Percentiles rank a stretch among this genome's conserved stretches.
These are phyloP conservation scores for Serendipita sp. DNA, from an alignment of 768 basidiomycete genomes.

Conservation along the genomic window DNA sequence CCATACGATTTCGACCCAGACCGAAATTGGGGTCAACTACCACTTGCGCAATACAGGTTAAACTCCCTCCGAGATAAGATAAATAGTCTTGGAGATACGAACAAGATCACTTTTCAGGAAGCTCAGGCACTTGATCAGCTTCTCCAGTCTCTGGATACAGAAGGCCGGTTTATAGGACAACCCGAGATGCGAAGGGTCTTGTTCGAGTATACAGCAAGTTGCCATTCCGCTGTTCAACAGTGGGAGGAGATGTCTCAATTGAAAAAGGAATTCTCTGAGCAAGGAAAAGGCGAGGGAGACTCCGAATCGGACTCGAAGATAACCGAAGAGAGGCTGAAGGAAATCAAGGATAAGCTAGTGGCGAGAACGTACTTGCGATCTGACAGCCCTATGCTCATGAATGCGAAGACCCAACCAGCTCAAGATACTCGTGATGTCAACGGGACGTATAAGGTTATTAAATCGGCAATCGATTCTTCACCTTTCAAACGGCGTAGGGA, in stretches of 20 bases:
- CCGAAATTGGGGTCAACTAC: too few relatives aligned
- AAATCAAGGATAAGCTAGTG: too few relatives aligned
- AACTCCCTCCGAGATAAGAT: too few relatives aligned
- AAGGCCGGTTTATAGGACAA: background rate
- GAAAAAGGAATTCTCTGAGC: background rate
- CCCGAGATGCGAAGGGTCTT: background rate
- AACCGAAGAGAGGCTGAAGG: too few relatives aligned
- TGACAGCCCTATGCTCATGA: too few relatives aligned
- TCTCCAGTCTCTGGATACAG: background rate
- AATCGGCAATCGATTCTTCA: background rate
- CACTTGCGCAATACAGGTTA: too few relatives aligned
- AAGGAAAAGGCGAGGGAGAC: too few relatives aligned
- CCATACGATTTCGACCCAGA: too few relatives aligned
- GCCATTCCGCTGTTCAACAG: background rate
- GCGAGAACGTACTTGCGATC: too few relatives aligned
- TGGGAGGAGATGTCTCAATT: background rate
- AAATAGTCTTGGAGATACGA: background rate
- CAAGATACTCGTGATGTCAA: background rate
- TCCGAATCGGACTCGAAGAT: too few relatives aligned
- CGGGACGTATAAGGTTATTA: background rate
- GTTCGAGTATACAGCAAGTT: background rate
- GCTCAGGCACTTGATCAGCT: background rate
- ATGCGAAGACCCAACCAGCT: too few relatives aligned
- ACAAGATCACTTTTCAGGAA: background rate
- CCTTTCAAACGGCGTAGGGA: background rate